Conservation (phyloP, 352 stramenopile genomes). For the Phytopythium litorale region DNA sequence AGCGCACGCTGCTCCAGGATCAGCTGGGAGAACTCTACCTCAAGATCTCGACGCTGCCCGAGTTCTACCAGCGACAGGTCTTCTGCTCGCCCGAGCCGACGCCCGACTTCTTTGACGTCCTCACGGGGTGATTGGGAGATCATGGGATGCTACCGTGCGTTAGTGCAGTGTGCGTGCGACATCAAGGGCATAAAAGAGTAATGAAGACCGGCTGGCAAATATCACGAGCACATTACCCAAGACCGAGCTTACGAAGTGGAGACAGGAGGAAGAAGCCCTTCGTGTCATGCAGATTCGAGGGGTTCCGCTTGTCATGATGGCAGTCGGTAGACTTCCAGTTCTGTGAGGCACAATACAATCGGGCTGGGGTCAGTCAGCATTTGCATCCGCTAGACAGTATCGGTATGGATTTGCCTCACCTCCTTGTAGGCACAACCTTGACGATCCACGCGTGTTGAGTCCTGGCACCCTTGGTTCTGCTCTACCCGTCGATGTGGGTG, state of each 20-base stretch:
- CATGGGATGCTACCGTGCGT: not conserved
- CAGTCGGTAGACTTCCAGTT: not conserved
- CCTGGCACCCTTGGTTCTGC: not conserved
- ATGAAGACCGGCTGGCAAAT: not conserved
- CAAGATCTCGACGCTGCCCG: slow-evolving; percentile 80
- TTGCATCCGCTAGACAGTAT: not conserved
- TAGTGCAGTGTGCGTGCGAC: not conserved
- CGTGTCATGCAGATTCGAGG: not conserved
- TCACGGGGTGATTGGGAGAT: slow-evolving; percentile 26
- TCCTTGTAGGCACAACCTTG: not conserved
- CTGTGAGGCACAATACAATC: not conserved
- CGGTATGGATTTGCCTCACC: not conserved
- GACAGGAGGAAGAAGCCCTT: not conserved
- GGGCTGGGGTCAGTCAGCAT: not conserved
- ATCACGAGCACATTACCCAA: not conserved
- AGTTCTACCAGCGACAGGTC: slow-evolving; percentile 85
- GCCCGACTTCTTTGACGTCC: slow-evolving; percentile 74
- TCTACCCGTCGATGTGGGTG: slow-evolving; percentile 6
- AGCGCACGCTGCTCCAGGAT: slow-evolving; percentile 67
- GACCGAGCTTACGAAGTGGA: not conserved
- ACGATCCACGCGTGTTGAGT: not conserved
- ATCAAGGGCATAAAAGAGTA: slow-evolving; percentile 5
- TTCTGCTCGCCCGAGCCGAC: slow-evolving; percentile 74
- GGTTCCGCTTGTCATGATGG: not conserved
- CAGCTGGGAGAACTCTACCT: slow-evolving; percentile 68